Evolutionary conservation across 2,329 filamentous ascomycete species (phyloP), one percentile per base, ranked within the genome.

Genomic region (Penicillium brevicompactum): DNA sequence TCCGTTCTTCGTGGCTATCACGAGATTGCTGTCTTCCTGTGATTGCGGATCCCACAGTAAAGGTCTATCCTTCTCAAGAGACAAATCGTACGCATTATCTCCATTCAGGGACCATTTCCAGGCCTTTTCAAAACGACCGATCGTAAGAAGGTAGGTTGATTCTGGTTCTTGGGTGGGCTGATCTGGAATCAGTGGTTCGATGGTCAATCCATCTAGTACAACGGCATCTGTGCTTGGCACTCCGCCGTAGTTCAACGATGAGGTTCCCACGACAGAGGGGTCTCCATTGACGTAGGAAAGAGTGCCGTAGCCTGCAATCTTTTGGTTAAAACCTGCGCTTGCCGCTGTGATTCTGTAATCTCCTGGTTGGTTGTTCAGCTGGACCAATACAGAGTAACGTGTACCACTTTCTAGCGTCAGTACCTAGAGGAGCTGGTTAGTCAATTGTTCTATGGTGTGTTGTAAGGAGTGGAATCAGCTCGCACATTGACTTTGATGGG

Each of bases 41-140:
- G 40, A 38, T 11, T 38, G 21, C 2, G 45, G 45, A 13, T 53
- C 40, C 51, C 51, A 53, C 16, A 53, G 9, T 22, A 49, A 30
- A 16, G 51, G 51, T n/a, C 32, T 49, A 9, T 53, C 51, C 0
- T 45, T 24, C 45, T 53, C 45, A 11, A 53, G 5, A n/a, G 51
- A 37, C 16, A 49, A 16, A 10, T 18, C 8, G 9, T 49, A 53
- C 3, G 51, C 30, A 13, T 53, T 4, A 3, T 53, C 5, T 10
- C 40, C 45, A 37, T 53, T 44, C 7, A 53, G 45, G 10, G 38
- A 49, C 51, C 51, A 53, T 44, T 49, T 44, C 51, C 51, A 53
- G 1, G 45, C 51, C 2, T 53, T 43, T 10, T 49, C 45, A 44
- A 49, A 43, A 3, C 45, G 51, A 6, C 51, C 51, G 31, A 49